Base-by-base conservation (phyloP, 345 rosid species). In the Gossypium bickii region DNA sequence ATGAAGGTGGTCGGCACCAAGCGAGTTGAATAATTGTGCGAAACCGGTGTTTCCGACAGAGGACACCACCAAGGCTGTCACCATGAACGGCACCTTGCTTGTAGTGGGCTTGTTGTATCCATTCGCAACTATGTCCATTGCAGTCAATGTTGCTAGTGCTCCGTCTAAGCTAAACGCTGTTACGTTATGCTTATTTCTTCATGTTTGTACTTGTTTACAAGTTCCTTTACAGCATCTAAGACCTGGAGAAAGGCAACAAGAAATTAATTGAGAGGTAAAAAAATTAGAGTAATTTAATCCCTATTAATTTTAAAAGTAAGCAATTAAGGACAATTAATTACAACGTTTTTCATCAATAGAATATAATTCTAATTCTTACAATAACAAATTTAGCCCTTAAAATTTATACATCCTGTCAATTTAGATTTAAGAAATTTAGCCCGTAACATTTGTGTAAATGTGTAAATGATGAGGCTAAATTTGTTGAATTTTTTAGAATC, bases 161-260 rank as follows among this genome's bases (percentile, higher is more conserved):
- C 91, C 89, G 0, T 92, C 92, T 62, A 87, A 76, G 80, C 92
- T 87, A 82, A 88, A 91, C 4, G 94, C 92, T 0, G 86, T 82
- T 22, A 87, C 24, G 0, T 88, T 78, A 89, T 85, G 76, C 94
- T 89, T 15, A 87, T 80, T 22, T 89, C 97, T 73, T 91, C 94
- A 1, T 27, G 29, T 27, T 27, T 27, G 3, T 27, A 2, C 29
- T 27, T 27, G 34, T 27, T 27, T 27, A 27, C 29, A 27, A 27
- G 29, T 27, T 27, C 29, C 3, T 27, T 27, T 2, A 27, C 29
- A 76, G 86, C 92, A 25, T 17, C 12, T 12, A 79, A 77, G 10
- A 78, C 87, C 85, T 85, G 61, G 5, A 52, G n/a, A 53, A 17
- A 16, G 20, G 63, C 1, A 12, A 20, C 29, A 27, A 27, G 62